phyloP scores from a whole-genome alignment of 2,329 filamentous ascomycete genomes.

The Gyromitra esculenta region DNA sequence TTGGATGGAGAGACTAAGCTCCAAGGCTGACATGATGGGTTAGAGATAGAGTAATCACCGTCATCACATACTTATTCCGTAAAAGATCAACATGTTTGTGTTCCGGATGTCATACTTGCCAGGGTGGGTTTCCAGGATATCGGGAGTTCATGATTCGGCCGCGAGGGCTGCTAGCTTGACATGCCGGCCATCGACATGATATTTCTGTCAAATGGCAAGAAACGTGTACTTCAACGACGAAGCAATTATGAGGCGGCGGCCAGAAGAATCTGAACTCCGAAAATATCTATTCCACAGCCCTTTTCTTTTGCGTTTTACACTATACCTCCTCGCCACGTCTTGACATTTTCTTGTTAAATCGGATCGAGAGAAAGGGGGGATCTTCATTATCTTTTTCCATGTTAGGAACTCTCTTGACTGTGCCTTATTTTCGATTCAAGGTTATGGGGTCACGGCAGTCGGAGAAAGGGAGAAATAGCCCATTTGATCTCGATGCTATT shows the following conservation, averaged over 20 bases:
- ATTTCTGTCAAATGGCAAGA: constrained; percentile 17
- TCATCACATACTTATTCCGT: constrained; percentile 33
- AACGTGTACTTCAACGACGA: neutral
- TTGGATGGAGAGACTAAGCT: neutral
- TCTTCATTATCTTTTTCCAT: constrained; percentile 22
- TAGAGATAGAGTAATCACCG: constrained; percentile 38
- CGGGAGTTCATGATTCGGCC: constrained; percentile 41
- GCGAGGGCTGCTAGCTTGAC: constrained; percentile 5
- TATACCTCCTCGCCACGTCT: constrained; percentile 21
- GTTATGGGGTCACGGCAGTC: constrained; percentile 5
- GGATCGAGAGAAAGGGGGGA: constrained; percentile 33
- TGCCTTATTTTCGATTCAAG: constrained; percentile 16
- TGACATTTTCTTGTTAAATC: constrained; percentile 15
- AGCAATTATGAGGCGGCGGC: constrained; percentile 9
- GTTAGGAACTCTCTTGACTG: constrained; percentile 16
- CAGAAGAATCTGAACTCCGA: neutral
- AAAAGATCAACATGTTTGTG: constrained; percentile 32
- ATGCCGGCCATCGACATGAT: constrained; percentile 28
- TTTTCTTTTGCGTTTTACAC: neutral
- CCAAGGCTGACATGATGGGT: constrained; percentile 23
- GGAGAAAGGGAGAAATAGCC: neutral
- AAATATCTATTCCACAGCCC: constrained; percentile 22
- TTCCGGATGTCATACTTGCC: constrained; percentile 37
- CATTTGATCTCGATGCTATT: constrained; percentile 30
- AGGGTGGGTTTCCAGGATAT: constrained; percentile 28